Evolutionary conservation across 2,329 filamentous ascomycete species (phyloP).

Genomic region (Eurotiales sp.): DNA sequence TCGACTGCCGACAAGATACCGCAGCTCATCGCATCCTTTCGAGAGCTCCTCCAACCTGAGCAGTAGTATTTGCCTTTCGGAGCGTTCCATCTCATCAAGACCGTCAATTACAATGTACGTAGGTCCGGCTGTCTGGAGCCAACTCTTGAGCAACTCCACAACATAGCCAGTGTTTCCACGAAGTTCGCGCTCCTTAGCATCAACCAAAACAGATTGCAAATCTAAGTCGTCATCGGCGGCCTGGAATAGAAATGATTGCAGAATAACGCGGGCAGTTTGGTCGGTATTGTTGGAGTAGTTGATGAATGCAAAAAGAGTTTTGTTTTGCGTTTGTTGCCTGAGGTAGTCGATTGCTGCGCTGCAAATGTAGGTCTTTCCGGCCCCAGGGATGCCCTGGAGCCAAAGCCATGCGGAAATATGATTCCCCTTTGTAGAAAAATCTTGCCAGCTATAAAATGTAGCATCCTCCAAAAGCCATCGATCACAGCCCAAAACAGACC

Average conservation of each 20-base stretch:
- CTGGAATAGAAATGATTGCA: conserved; percentile 27
- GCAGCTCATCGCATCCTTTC: conserved; percentile 11
- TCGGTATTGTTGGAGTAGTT: conserved; percentile 12
- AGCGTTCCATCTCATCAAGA: conserved; percentile 27
- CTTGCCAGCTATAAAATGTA: conserved; percentile 11
- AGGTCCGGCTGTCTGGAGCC: conserved; percentile 18
- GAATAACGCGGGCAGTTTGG: conserved; percentile 15
- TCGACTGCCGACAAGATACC: conserved; percentile 23
- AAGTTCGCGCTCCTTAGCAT: conserved; percentile 17
- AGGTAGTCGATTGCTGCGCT: not conserved
- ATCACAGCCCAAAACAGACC: conserved; percentile 7
- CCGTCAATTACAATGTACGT: conserved; percentile 28
- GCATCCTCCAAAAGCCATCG: conserved; percentile 16
- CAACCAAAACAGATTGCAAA: conserved; percentile 20
- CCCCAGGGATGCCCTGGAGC: conserved; percentile 23
- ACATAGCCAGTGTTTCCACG: conserved; percentile 17
- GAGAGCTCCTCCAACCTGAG: not conserved
- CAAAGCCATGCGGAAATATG: conserved; percentile 14
- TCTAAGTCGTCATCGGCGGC: conserved; percentile 18
- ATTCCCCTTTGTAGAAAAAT: not conserved
- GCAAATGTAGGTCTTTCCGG: conserved; percentile 20
- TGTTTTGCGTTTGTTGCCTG: not conserved
- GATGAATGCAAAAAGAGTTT: conserved; percentile 17
- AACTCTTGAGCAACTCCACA: conserved; percentile 19
- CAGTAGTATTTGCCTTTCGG: conserved; percentile 12